Conservation (phyloP, 306 rosid species). For the Phaseolus lunatus region DNA sequence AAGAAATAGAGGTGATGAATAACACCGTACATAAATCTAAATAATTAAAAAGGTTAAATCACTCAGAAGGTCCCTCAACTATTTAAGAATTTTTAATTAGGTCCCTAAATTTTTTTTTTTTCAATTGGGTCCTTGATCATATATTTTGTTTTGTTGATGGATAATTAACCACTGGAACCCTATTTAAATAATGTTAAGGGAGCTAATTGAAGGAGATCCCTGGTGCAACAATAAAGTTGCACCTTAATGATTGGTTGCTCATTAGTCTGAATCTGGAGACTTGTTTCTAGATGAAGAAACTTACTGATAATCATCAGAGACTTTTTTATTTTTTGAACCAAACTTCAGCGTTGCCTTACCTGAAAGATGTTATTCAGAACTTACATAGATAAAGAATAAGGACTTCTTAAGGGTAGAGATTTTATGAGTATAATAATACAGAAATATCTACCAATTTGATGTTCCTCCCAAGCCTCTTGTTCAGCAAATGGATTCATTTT, state of each 20-base stretch:
- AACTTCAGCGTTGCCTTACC: conserved; percentile 84
- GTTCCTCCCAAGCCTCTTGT: conserved; percentile 99
- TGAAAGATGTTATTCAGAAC: conserved; percentile 50
- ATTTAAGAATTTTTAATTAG: not conserved
- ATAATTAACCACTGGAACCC: not conserved
- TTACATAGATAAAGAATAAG: not conserved
- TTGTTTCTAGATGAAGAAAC: conserved; percentile 48
- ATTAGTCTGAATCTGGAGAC: too few species aligned
- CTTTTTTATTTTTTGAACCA: conserved; percentile 85
- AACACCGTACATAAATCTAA: conserved; percentile 16
- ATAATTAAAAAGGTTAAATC: conserved; percentile 5
- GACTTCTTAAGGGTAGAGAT: conserved; percentile 19
- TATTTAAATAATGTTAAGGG: not conserved
- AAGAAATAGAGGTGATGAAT: conserved; percentile 26
- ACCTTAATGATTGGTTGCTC: not conserved
- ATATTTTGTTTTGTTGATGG: not conserved
- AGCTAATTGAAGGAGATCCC: not conserved
- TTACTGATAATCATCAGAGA: conserved; percentile 87
- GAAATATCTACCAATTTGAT: conserved; percentile 74
- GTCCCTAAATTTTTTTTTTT: not conserved
- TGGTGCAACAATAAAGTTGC: not conserved
- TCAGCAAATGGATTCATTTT: conserved; percentile 93
- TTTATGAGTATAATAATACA: not conserved
- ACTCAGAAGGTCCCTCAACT: not conserved
- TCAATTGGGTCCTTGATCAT: not conserved